phyloP scores from a whole-genome alignment of 768 basidiomycete species.

The Wakefieldia striispora region DNA sequence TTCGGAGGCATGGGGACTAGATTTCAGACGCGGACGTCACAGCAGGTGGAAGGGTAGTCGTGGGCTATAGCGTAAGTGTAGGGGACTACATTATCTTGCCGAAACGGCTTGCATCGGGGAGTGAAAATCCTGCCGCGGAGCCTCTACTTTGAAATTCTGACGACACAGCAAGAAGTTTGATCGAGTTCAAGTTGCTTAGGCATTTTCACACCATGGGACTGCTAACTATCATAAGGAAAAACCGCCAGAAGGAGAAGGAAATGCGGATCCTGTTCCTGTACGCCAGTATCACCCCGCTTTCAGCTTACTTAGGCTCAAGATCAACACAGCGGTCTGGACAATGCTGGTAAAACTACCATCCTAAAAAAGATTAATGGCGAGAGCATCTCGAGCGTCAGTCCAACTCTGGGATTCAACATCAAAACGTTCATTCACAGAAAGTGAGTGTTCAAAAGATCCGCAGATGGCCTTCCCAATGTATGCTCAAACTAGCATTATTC shows the following conservation, averaged over 20 bases:
- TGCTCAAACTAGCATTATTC: slow-evolving; percentile 24
- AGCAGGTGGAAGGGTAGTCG: not conserved
- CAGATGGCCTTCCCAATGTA: slow-evolving; percentile 10
- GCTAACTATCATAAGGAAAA: slow-evolving; percentile 95
- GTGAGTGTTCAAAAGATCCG: slow-evolving; percentile 45
- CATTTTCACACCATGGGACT: slow-evolving; percentile 65
- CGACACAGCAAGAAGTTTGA: too few species aligned
- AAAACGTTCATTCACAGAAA: slow-evolving; percentile 91
- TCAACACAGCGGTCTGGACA: slow-evolving; percentile 81
- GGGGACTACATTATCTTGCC: slow-evolving; percentile 14
- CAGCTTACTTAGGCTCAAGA: slow-evolving; percentile 22
- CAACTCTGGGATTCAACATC: slow-evolving; percentile 98
- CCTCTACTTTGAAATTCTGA: not conserved
- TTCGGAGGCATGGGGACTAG: slow-evolving; percentile 46
- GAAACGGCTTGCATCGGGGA: slow-evolving; percentile 10
- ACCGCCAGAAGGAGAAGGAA: slow-evolving; percentile 91
- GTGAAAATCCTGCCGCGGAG: slow-evolving; percentile 13
- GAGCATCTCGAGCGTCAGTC: slow-evolving; percentile 83
- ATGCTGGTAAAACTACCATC: slow-evolving; percentile 98
- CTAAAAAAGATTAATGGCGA: slow-evolving; percentile 93
- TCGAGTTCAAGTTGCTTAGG: not conserved
- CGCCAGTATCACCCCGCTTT: slow-evolving; percentile 22
- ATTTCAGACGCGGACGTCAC: not conserved
- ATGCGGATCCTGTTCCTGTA: slow-evolving; percentile 96
- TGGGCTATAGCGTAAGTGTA: not conserved